Percentiles rank a stretch among this genome's conserved stretches.
These are phyloP conservation scores for Ilex aquifolium DNA, from an alignment of 257 asterid species.

Conservation along the genomic window DNA sequence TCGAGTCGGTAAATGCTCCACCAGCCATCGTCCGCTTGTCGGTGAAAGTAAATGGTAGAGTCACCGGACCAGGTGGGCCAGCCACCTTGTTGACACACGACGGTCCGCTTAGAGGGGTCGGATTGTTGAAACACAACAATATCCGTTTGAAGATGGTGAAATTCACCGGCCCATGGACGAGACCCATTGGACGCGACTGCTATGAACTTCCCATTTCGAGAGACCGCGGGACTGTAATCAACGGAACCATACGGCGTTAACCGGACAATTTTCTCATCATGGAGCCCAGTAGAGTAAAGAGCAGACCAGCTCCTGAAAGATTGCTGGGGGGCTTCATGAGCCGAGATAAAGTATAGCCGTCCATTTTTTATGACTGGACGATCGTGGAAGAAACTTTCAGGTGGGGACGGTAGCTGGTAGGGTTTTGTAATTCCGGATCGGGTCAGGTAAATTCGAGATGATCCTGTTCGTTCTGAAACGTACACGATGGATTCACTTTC, in stretches of 20 bases:
- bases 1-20: constrained; percentile 72
- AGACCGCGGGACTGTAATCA: constrained; percentile 71
- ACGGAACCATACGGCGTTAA: constrained; percentile 51
- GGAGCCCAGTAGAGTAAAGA: constrained; percentile 36
- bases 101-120: constrained; percentile 34
- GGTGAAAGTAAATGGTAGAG: constrained; percentile 55
- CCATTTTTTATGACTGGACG: constrained; percentile 49
- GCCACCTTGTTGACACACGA: constrained; percentile 57
- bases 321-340: constrained; percentile 50
- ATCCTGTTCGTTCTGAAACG: constrained; percentile 65
- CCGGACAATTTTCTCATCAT: constrained; percentile 15
- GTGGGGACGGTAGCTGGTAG: constrained; percentile 25
- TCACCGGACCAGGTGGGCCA: constrained; percentile 82
- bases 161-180: constrained; percentile 62
- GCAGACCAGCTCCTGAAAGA: constrained; percentile 59
- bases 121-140: constrained; percentile 50
- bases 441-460: constrained; percentile 41
- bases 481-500: constrained; percentile 26
- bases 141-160: constrained; percentile 52
- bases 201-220: constrained; percentile 48
- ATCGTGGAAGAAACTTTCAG: constrained; percentile 57
- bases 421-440: constrained; percentile 16
- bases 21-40: constrained; percentile 82
- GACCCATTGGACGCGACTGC: constrained; percentile 72
- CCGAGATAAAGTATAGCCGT: constrained; percentile 49